phyloP scores from a whole-genome alignment of 2,329 filamentous ascomycete genomes.

The Rhytidhysteron rufulum region DNA sequence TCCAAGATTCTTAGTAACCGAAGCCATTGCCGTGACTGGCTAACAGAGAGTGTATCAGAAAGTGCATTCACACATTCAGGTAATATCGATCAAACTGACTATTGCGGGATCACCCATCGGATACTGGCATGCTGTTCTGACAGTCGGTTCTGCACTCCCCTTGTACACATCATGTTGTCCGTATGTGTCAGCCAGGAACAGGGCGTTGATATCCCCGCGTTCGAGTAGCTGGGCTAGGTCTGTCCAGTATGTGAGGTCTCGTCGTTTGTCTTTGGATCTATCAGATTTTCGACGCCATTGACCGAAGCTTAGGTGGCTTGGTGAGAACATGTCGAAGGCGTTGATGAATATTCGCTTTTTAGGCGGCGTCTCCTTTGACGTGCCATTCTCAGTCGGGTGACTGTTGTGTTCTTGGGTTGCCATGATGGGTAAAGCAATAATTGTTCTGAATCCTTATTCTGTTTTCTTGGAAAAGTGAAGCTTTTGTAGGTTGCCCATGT shows the following conservation, averaged over 20 bases:
- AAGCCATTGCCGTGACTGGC: neutral
- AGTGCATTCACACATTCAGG: too few relatives aligned
- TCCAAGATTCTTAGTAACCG: too few relatives aligned
- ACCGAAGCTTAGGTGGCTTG: slow-evolving; percentile 9
- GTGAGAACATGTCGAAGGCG: slow-evolving; percentile 29
- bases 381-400: too few relatives aligned
- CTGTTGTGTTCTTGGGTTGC: too few relatives aligned
- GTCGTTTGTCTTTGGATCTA: slow-evolving; percentile 8
- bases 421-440: too few relatives aligned
- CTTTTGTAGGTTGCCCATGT: too few relatives aligned
- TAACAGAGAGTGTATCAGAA: too few relatives aligned
- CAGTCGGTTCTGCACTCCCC: slow-evolving; percentile 48
- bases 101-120: slow-evolving; percentile 59
- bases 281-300: slow-evolving; percentile 9
- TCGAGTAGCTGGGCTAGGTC: slow-evolving; percentile 24
- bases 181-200: slow-evolving; percentile 41
- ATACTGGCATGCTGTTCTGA: slow-evolving; percentile 60
- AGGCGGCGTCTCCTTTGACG: neutral
- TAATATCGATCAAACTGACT: too few relatives aligned
- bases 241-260: slow-evolving; percentile 21
- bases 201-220: slow-evolving; percentile 23
- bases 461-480: too few relatives aligned
- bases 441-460: too few relatives aligned
- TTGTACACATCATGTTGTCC: slow-evolving; percentile 58
- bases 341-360: slow-evolving; percentile 34